A percentile compares a stretch with the other conserved stretches of the same genome.
Evolutionary conservation across 2,329 filamentous ascomycete species (phyloP).

Genomic region (Trichoderma lentiforme): DNA sequence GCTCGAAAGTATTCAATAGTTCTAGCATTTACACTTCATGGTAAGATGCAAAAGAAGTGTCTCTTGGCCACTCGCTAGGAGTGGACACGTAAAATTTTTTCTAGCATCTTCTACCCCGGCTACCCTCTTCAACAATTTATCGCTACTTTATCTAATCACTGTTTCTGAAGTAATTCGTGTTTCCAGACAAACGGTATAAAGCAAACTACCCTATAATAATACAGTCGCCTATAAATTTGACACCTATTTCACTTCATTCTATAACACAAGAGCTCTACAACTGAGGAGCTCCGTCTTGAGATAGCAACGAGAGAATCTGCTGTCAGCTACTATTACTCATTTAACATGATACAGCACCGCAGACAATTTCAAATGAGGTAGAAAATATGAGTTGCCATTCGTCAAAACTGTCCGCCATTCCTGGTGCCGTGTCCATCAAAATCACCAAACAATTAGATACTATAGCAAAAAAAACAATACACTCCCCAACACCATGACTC

Average conservation of each 20-base stretch:
- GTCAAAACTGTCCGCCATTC: neutral
- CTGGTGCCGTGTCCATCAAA: neutral
- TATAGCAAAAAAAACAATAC: neutral
- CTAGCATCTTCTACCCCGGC: neutral
- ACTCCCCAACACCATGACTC: constrained; percentile 4
- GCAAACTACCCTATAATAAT: neutral
- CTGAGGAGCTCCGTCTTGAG: neutral
- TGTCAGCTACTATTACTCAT: neutral
- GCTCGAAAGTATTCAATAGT: neutral
- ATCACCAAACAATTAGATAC: neutral
- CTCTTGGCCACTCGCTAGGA: neutral
- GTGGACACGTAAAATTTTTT: neutral
- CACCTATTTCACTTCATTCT: neutral
- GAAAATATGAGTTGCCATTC: neutral
- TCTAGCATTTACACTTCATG: neutral
- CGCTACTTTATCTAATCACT: neutral
- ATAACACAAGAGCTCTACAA: neutral
- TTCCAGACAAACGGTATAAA: neutral
- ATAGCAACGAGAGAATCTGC: neutral
- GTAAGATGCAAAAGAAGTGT: neutral
- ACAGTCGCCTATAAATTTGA: neutral
- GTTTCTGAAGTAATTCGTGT: neutral
- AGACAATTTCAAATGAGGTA: neutral
- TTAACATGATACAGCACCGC: neutral
- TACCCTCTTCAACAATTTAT: neutral